phyloP scores from a whole-genome alignment of 129 eudicot genomes.

The Artemisia argyi region DNA sequence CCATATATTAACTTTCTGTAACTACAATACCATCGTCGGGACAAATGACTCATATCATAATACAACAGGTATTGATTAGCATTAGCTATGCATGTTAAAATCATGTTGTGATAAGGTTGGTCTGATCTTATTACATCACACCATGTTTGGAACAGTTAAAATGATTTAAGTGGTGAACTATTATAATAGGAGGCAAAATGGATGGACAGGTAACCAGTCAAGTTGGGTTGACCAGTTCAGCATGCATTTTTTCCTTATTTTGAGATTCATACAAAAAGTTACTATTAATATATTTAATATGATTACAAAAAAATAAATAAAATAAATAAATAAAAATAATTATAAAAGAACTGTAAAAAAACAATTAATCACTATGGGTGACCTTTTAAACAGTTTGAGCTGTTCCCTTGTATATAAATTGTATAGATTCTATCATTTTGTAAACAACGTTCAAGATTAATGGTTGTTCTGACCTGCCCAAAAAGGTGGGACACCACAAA shows the following conservation, averaged over 20 bases:
- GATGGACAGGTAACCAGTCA: neutral
- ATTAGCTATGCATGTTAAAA: neutral
- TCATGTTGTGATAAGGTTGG: too few relatives aligned
- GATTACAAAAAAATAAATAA: too few relatives aligned
- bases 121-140: neutral
- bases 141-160: neutral
- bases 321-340: neutral
- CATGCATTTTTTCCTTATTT: too few relatives aligned
- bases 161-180: neutral
- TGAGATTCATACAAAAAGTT: neutral
- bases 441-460: neutral
- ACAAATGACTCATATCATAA: neutral
- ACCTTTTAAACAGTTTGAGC: neutral
- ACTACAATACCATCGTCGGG: neutral
- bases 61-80: neutral
- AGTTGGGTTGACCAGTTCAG: neutral
- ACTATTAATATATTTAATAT: neutral
- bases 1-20: neutral
- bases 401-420: neutral
- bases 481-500: constrained; percentile 35
- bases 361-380: neutral
- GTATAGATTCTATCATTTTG: neutral
- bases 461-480: constrained; percentile 24
- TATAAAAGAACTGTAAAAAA: neutral
- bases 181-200: too few relatives aligned